A percentile compares a stretch with the other conserved stretches of the same genome.
phyloP scores from a whole-genome alignment of 2,329 filamentous ascomycete genomes.

The Rutstroemia sp. region DNA sequence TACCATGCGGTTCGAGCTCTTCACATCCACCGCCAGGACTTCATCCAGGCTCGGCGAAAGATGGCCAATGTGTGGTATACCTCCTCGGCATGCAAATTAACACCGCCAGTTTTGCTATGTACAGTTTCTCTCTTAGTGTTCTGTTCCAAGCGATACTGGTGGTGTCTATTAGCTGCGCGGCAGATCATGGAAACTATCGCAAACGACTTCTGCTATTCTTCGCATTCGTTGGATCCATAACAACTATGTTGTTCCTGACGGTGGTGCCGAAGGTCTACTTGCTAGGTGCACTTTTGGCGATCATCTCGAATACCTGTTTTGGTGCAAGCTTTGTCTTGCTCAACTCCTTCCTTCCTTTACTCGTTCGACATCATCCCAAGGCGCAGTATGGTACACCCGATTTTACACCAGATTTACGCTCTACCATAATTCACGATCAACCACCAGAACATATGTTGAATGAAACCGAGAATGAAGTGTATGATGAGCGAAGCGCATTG shows the following conservation, averaged over 20 bases:
- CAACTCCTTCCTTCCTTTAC: conserved; percentile 87
- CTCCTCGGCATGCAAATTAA: conserved; percentile 83
- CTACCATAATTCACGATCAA: conserved; percentile 15
- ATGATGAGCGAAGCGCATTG: conserved; percentile 41
- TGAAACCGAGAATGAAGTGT: conserved; percentile 16
- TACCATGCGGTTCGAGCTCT: conserved; percentile 53
- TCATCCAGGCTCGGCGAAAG: conserved; percentile 20
- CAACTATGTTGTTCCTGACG: conserved; percentile 84
- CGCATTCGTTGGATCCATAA: conserved; percentile 69
- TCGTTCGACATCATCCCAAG: conserved; percentile 73
- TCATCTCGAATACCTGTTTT: conserved; percentile 88
- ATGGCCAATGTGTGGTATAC: conserved; percentile 72
- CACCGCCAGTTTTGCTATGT: conserved; percentile 96
- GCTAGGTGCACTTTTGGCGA: conserved; percentile 74
- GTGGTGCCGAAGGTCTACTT: conserved; percentile 70
- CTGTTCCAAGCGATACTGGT: conserved; percentile 83
- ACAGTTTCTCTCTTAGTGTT: conserved; percentile 92
- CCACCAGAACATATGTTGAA: conserved; percentile 12
- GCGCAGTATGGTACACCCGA: conserved; percentile 24
- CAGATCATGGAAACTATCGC: conserved; percentile 86
- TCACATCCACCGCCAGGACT: conserved; percentile 15
- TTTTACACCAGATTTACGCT: conserved; percentile 20
- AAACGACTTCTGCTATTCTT: conserved; percentile 85
- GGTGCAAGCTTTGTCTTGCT: conserved; percentile 91
- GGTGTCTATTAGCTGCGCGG: conserved; percentile 91